These are phyloP conservation scores for Darksidea phi DNA, from an alignment of 495 filamentous ascomycete genomes.

Conservation along the genomic window DNA sequence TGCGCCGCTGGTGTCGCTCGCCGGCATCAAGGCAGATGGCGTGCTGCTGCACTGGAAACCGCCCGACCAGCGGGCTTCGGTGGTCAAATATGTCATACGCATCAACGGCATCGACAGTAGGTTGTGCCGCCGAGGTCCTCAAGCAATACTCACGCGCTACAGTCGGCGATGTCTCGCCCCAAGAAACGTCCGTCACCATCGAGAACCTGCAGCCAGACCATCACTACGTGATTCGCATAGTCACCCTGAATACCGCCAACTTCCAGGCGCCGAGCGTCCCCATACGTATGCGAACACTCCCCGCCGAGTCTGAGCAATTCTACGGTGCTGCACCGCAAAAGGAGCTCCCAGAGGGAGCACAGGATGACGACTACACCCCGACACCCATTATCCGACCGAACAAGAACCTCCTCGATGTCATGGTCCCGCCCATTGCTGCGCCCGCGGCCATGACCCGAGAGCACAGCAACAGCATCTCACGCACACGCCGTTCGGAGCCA, in stretches of 20 bases:
- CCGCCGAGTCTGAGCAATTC: constrained; percentile 34
- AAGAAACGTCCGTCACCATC: constrained; percentile 87
- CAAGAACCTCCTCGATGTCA: constrained; percentile 56
- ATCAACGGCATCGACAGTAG: constrained; percentile 89
- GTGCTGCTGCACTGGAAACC: constrained; percentile 91
- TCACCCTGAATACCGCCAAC: constrained; percentile 82
- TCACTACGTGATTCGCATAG: constrained; percentile 88
- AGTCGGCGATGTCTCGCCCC: constrained; percentile 82
- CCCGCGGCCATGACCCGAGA: constrained; percentile 62
- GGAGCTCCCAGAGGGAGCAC: constrained; percentile 39
- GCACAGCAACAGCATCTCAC: constrained; percentile 55
- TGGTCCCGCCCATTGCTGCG: constrained; percentile 50
- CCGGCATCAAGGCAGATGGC: constrained; percentile 80
- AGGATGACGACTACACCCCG: constrained; percentile 45
- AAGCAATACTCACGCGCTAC: constrained; percentile 3
- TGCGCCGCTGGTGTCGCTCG: constrained; percentile 85
- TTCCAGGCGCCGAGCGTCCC: constrained; percentile 86
- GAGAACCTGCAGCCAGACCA: constrained; percentile 77
- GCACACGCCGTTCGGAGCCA: constrained; percentile 63
- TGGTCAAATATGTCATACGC: constrained; percentile 84
- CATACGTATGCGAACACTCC: constrained; percentile 67
- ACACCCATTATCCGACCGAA: constrained; percentile 45
- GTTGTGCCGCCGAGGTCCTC: constrained; percentile 27
- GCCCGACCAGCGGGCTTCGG: constrained; percentile 70
- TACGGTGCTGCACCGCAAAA: constrained; percentile 29